A percentile compares a stretch with the other conserved stretches of the same genome.
These are phyloP conservation scores for Kluyveromyces aestuarii DNA, from an alignment of 805 yeast species.

Conservation along the genomic window DNA sequence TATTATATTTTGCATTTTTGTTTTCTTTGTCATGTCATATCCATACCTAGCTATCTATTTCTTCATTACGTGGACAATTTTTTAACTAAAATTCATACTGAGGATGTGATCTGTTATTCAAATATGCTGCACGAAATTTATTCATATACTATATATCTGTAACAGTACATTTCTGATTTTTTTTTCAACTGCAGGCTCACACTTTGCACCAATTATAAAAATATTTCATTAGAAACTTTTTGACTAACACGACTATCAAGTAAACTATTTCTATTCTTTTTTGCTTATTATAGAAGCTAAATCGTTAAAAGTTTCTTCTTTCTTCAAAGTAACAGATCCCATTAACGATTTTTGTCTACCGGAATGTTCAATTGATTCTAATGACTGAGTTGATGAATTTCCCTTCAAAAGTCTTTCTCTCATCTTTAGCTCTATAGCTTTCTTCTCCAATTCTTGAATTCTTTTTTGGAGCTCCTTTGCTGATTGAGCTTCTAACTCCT, in stretches of 20 bases:
- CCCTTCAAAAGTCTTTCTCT: slow-evolving; percentile 45
- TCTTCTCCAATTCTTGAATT: slow-evolving; percentile 68
- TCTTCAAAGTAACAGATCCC: slow-evolving; percentile 27
- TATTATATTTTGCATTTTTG: slow-evolving; percentile 5
- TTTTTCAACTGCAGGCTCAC: neutral
- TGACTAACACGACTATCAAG: too few species aligned
- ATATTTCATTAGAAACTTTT: too few species aligned
- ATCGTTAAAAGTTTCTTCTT: slow-evolving; percentile 48
- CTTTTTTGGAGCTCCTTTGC: slow-evolving; percentile 64
- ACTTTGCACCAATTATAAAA: neutral
- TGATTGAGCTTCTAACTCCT: slow-evolving; percentile 68
- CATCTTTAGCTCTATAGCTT: slow-evolving; percentile 61
- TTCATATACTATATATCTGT: neutral
- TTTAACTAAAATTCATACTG: neutral
- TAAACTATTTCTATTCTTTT: slow-evolving; percentile 9
- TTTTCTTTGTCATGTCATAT: slow-evolving; percentile 1
- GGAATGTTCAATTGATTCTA: slow-evolving; percentile 4
- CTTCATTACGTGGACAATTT: neutral
- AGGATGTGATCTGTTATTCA: neutral
- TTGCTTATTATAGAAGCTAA: slow-evolving; percentile 36
- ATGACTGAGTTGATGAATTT: slow-evolving; percentile 13
- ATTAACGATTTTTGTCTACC: slow-evolving; percentile 6
- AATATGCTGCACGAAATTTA: neutral
- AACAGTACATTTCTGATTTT: slow-evolving; percentile 1
- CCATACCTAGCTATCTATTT: neutral